Conservation (phyloP, 1,139 yeast species). For the Pichia sp. region DNA sequence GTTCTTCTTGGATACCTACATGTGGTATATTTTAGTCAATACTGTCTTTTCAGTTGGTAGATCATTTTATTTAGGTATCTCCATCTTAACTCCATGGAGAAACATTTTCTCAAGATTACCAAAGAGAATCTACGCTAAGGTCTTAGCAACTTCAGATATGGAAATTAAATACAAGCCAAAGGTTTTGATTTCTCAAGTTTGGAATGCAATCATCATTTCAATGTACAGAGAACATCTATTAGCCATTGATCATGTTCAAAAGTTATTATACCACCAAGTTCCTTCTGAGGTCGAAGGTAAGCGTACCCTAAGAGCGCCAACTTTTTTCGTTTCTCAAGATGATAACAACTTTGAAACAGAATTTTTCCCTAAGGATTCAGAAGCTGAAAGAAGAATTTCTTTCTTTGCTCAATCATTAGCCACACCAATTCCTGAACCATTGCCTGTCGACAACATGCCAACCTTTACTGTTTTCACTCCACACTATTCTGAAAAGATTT, state of each 20-base stretch:
- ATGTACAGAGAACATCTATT: slow-evolving; percentile 62
- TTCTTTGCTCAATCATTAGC: slow-evolving; percentile 98
- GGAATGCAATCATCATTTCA: slow-evolving; percentile 47
- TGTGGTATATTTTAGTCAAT: slow-evolving; percentile 51
- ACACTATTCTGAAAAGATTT: slow-evolving; percentile 94
- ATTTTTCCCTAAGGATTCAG: slow-evolving; percentile 40
- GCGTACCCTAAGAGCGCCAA: slow-evolving; percentile 95
- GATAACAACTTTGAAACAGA: slow-evolving; percentile 35
- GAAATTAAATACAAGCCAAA: slow-evolving; percentile 23
- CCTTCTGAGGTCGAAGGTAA: slow-evolving; percentile 85
- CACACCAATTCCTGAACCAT: slow-evolving; percentile 96
- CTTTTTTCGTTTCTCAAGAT: slow-evolving; percentile 95
- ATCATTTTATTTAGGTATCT: slow-evolving; percentile 39
- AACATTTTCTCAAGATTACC: slow-evolving; percentile 44
- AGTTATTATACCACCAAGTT: slow-evolving; percentile 93
- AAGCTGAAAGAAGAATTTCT: slow-evolving; percentile 98
- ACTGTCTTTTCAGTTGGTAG: slow-evolving; percentile 41
- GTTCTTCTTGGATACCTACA: slow-evolving; percentile 45
- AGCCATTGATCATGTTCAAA: slow-evolving; percentile 97
- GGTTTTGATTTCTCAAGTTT: slow-evolving; percentile 36
- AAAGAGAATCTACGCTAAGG: slow-evolving; percentile 39
- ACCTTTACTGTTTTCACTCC: slow-evolving; percentile 97
- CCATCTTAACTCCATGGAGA: slow-evolving; percentile 54
- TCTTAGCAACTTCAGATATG: slow-evolving; percentile 30
- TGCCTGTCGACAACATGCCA: slow-evolving; percentile 99